Percentiles rank a stretch among this genome's conserved stretches.
phyloP scores from a whole-genome alignment of 140 eudicot genomes.

The Senecio squalidus region DNA sequence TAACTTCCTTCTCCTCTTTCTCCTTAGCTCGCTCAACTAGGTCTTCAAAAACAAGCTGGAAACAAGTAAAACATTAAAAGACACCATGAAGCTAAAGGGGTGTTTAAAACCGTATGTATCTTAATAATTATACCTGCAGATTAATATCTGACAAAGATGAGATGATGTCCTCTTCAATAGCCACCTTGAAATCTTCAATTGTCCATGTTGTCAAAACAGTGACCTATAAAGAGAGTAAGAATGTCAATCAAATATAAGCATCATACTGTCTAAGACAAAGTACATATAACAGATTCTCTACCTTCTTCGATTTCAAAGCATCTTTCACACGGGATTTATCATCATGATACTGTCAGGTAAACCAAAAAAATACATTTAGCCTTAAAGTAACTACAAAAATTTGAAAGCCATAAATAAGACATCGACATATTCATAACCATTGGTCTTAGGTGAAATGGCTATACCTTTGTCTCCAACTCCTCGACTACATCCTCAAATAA shows the following conservation, averaged over 20 bases:
- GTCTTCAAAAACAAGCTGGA: constrained; percentile 87
- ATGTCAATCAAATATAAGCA: constrained; percentile 5
- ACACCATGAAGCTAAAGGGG: background rate
- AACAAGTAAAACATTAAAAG: constrained; percentile 4
- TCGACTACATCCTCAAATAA: constrained; percentile 82
- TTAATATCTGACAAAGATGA: constrained; percentile 58
- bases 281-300: constrained; percentile 16
- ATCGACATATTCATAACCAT: background rate
- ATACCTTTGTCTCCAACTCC: constrained; percentile 79
- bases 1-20: constrained; percentile 91
- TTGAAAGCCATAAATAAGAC: background rate
- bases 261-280: background rate
- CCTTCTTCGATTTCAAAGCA: constrained; percentile 63
- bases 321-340: constrained; percentile 73
- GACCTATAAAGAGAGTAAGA: constrained; percentile 31
- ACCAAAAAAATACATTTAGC: background rate
- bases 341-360: constrained; percentile 59
- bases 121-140: constrained; percentile 46
- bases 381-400: background rate
- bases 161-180: constrained; percentile 43
- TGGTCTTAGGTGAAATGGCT: background rate
- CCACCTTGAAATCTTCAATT: constrained; percentile 70
- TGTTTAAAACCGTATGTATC: no score
- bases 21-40: constrained; percentile 73
- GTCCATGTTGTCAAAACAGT: constrained; percentile 65